Evolutionary conservation across 345 rosid species (phyloP).

Genomic region (Pelargonium nanum): DNA sequence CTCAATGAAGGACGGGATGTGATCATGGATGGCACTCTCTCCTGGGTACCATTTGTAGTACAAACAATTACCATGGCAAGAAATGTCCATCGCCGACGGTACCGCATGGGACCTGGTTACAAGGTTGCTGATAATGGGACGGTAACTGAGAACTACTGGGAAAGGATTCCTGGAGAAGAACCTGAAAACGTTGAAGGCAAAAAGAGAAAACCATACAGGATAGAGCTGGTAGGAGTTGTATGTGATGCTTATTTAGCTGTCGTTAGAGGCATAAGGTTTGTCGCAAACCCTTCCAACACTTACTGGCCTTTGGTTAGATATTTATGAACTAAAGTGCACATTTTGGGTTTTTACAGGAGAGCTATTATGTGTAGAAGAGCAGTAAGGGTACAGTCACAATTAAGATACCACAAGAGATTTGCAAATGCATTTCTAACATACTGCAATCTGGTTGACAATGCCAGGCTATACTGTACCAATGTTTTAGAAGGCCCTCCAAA

Average conservation of each 20-base stretch:
- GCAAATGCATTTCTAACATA: slow-evolving; percentile 72
- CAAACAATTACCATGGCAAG: slow-evolving; percentile 87
- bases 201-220: slow-evolving; percentile 71
- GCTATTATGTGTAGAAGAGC: slow-evolving; percentile 83
- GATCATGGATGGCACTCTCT: slow-evolving; percentile 90
- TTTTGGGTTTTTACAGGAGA: slow-evolving; percentile 47
- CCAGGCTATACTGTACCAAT: slow-evolving; percentile 78
- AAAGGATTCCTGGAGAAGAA: slow-evolving; percentile 46
- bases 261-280: slow-evolving; percentile 79
- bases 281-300: not conserved
- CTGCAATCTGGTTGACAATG: slow-evolving; percentile 70
- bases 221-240: slow-evolving; percentile 87
- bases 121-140: slow-evolving; percentile 46
- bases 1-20: slow-evolving; percentile 88
- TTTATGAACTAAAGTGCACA: not conserved
- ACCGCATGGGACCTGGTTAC: slow-evolving; percentile 87
- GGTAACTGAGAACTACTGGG: slow-evolving; percentile 79
- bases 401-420: slow-evolving; percentile 84
- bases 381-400: slow-evolving; percentile 76
- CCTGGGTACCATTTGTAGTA: slow-evolving; percentile 84
- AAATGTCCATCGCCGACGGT: slow-evolving; percentile 71
- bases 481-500: slow-evolving; percentile 68
- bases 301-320: slow-evolving; percentile 1
- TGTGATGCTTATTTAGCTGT: slow-evolving; percentile 96
- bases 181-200: slow-evolving; percentile 34